phyloP scores from a whole-genome alignment of 2,329 filamentous ascomycete genomes.

The Colletotrichum godetiae region DNA sequence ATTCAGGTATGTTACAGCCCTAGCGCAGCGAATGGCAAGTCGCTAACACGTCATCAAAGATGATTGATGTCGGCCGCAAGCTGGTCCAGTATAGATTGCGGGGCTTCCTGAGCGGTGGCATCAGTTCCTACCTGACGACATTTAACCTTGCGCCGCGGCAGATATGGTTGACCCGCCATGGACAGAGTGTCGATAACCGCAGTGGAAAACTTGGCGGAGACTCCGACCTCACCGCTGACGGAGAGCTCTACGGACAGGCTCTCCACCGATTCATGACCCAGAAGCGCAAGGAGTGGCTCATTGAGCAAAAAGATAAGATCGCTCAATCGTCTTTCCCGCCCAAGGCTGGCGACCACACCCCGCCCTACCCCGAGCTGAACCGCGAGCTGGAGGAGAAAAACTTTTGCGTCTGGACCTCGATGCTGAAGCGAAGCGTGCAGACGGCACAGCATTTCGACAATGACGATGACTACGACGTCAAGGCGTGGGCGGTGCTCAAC shows the following conservation, averaged over 20 bases:
- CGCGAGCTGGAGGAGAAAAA: slow-evolving; percentile 81
- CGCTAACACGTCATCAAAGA: slow-evolving; percentile 60
- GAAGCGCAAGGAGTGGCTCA: slow-evolving; percentile 84
- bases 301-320: slow-evolving; percentile 83
- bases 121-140: slow-evolving; percentile 94
- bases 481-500: slow-evolving; percentile 98
- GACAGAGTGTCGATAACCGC: slow-evolving; percentile 89
- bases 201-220: slow-evolving; percentile 92
- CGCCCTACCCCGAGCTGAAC: slow-evolving; percentile 89
- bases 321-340: slow-evolving; percentile 88
- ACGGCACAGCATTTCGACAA: slow-evolving; percentile 89
- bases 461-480: slow-evolving; percentile 96
- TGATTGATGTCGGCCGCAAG: slow-evolving; percentile 97
- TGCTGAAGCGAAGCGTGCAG: slow-evolving; percentile 90
- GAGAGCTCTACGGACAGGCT: slow-evolving; percentile 80
- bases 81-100: slow-evolving; percentile 90
- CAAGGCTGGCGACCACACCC: slow-evolving; percentile 88
- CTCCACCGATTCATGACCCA: slow-evolving; percentile 86
- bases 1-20: slow-evolving; percentile 70
- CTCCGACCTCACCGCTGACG: slow-evolving; percentile 83
- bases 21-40: not conserved
- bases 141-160: slow-evolving; percentile 96
- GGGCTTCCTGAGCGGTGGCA: slow-evolving; percentile 91
- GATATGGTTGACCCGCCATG: slow-evolving; percentile 98
- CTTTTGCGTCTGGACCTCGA: slow-evolving; percentile 98